These are phyloP conservation scores for Omphalea diandra DNA, from an alignment of 441 rosid genomes.

Conservation along the genomic window DNA sequence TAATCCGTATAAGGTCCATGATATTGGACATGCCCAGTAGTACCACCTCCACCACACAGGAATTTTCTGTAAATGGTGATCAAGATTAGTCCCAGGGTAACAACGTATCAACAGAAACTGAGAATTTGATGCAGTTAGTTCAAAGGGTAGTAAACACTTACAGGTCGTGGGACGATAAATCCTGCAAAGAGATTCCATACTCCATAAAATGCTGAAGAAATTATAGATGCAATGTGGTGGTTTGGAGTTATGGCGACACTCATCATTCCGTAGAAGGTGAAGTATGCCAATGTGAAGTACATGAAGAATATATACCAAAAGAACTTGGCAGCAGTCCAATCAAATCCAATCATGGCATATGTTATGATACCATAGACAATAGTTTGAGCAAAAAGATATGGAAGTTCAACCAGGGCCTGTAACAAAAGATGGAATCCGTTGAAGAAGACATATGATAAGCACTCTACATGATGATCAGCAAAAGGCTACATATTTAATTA, in stretches of 20 bases:
- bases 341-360: constrained; percentile 65
- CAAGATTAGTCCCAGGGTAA: neutral
- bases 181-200: constrained; percentile 55
- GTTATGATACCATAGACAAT: constrained; percentile 46
- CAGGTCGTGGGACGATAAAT: constrained; percentile 51
- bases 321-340: constrained; percentile 51
- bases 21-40: constrained; percentile 42
- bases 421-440: neutral
- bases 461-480: neutral
- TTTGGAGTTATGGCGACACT: neutral
- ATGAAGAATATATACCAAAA: constrained; percentile 63
- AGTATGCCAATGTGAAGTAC: constrained; percentile 54
- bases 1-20: constrained; percentile 60
- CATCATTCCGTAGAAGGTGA: constrained; percentile 35
- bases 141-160: constrained; percentile 23
- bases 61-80: constrained; percentile 35
- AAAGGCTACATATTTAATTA: no score
- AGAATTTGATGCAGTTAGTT: neutral
- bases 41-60: constrained; percentile 63
- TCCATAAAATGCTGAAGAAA: constrained; percentile 12
- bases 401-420: constrained; percentile 19
- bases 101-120: neutral
- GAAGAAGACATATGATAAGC: neutral
- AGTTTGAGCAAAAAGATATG: constrained; percentile 46
- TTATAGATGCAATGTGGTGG: neutral